These are phyloP conservation scores for Populus simonii DNA, from an alignment of 345 rosid species.

Conservation along the genomic window DNA sequence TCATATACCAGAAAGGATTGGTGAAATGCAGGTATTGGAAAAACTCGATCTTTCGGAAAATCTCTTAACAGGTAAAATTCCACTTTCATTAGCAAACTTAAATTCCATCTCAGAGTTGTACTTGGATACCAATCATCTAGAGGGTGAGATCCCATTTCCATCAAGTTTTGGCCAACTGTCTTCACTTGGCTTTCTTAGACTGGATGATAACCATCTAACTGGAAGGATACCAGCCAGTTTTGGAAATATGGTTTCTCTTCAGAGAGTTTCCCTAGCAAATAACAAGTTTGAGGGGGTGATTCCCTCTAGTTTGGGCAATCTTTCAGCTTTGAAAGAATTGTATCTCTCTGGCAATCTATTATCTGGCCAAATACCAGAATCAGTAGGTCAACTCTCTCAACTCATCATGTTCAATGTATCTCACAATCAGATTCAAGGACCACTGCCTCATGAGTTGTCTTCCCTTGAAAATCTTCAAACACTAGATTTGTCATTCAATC, in stretches of 20 bases:
- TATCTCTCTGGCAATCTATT: conserved; percentile 40
- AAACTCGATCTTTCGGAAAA: conserved; percentile 52
- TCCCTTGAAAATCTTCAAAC: conserved; percentile 49
- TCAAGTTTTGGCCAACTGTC: conserved; percentile 35
- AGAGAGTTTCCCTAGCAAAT: conserved; percentile 44
- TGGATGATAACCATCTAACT: conserved; percentile 39
- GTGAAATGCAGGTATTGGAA: conserved; percentile 36
- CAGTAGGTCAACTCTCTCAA: conserved; percentile 37
- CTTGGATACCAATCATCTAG: conserved; percentile 40
- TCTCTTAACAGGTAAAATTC: conserved; percentile 35
- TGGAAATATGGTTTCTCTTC: conserved; percentile 41
- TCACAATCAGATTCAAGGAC: conserved; percentile 41
- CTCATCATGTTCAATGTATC: conserved; percentile 39
- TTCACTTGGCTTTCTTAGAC: conserved; percentile 41
- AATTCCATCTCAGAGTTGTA: conserved; percentile 39
- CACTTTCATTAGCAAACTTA: conserved; percentile 36
- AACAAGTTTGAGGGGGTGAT: conserved; percentile 46
- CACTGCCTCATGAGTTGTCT: conserved; percentile 40
- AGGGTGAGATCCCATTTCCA: conserved; percentile 44
- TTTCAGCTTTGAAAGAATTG: conserved; percentile 45
- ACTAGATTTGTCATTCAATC: conserved; percentile 50
- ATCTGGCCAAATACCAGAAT: conserved; percentile 37
- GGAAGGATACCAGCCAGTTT: conserved; percentile 39
- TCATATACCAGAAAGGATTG: conserved; percentile 36
- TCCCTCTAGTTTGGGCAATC: conserved; percentile 43